phyloP scores from a whole-genome alignment of 768 basidiomycete species.

The Trametopsis cervina region DNA sequence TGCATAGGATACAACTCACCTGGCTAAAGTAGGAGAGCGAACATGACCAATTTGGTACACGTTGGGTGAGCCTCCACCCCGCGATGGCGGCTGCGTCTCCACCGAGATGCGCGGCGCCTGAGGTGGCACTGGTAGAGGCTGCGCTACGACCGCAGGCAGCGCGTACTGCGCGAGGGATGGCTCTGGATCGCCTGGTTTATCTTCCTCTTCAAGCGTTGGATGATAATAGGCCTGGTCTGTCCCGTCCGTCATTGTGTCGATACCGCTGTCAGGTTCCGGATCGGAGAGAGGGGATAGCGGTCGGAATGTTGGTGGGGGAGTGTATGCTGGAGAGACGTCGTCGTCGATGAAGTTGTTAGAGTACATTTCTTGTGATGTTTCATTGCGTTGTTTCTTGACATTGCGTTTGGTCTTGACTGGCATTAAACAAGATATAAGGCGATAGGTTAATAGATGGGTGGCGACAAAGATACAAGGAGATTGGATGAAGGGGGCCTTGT shows the following conservation, averaged over 20 bases:
- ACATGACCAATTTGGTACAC: constrained; percentile 13
- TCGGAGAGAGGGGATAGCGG: constrained; percentile 9
- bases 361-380: constrained; percentile 8
- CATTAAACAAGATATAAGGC: constrained; percentile 18
- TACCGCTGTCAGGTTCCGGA: constrained; percentile 14
- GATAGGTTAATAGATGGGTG: constrained; percentile 4
- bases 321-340: constrained; percentile 4
- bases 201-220: too few relatives aligned
- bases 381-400: constrained; percentile 15
- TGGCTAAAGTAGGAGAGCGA: constrained; percentile 18
- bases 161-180: neutral
- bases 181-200: constrained; percentile 1
- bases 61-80: neutral
- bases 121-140: neutral
- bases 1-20: constrained; percentile 13
- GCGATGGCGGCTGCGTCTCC: neutral
- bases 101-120: neutral
- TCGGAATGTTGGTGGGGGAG: constrained; percentile 3
- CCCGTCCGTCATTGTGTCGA: constrained; percentile 4
- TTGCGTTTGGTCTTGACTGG: constrained; percentile 22
- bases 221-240: neutral
- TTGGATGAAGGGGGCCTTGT: constrained; percentile 8
- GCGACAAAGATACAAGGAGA: constrained; percentile 6
- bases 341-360: constrained; percentile 12
- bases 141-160: neutral